Evolutionary conservation across 2,329 filamentous ascomycete species (phyloP).

Genomic region (Onygena corvina): DNA sequence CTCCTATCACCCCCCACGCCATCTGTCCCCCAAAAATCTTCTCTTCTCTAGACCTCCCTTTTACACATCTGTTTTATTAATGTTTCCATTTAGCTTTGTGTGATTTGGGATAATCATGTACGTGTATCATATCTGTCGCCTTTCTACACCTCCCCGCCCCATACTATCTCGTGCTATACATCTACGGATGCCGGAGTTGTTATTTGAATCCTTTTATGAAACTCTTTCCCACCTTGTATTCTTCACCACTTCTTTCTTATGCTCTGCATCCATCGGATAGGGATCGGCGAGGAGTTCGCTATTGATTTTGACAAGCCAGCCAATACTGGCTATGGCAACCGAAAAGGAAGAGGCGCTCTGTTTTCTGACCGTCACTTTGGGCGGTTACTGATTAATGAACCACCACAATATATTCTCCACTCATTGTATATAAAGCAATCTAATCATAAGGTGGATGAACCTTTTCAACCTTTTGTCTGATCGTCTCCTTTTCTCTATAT

Average conservation of each 20-base stretch:
- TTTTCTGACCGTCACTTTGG: no score
- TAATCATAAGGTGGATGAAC: no score
- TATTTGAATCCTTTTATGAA: constrained; percentile 16
- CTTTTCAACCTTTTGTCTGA: no score
- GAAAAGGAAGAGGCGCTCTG: no score
- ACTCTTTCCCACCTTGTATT: constrained; percentile 4
- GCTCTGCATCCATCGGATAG: constrained; percentile 10
- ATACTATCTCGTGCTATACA: constrained; percentile 12
- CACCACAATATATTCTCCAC: no score
- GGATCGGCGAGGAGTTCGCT: constrained; percentile 12
- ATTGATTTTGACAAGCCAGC: constrained; percentile 6
- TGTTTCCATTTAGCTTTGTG: constrained; percentile 15
- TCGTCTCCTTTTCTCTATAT: no score
- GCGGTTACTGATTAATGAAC: no score
- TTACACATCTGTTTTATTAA: constrained; percentile 9
- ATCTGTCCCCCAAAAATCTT: constrained; percentile 4
- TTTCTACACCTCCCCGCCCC: constrained; percentile 9
- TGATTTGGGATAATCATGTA: constrained; percentile 13
- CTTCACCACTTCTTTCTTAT: background rate
- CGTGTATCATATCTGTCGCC: constrained; percentile 10
- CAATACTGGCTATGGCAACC: no score
- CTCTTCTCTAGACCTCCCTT: constrained; percentile 6
- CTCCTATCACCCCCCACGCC: background rate
- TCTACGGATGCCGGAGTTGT: constrained; percentile 18
- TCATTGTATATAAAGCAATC: no score